These are phyloP conservation scores for Chrysoporthe puriensis DNA, from an alignment of 2,329 filamentous ascomycete genomes.

Conservation along the genomic window DNA sequence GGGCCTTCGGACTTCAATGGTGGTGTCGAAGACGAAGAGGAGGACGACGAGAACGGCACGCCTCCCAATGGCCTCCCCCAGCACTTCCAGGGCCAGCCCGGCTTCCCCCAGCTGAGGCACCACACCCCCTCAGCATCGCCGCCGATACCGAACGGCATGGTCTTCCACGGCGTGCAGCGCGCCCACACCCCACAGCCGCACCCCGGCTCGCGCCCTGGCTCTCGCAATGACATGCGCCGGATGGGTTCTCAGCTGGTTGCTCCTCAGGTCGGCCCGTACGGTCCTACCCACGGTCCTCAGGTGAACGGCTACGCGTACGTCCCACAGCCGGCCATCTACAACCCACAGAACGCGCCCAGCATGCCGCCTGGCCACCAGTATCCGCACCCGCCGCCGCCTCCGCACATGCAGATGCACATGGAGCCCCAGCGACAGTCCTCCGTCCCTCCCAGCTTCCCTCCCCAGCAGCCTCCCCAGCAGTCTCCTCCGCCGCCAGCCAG, in stretches of 20 bases:
- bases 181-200: slow-evolving; percentile 83
- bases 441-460: slow-evolving; percentile 67
- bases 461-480: slow-evolving; percentile 61
- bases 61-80: slow-evolving; percentile 73
- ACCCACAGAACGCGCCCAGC: slow-evolving; percentile 58
- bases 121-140: slow-evolving; percentile 85
- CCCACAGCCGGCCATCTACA: slow-evolving; percentile 84
- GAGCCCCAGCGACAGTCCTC: slow-evolving; percentile 71
- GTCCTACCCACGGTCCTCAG: slow-evolving; percentile 36
- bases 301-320: slow-evolving; percentile 81
- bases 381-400: slow-evolving; percentile 42
- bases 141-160: slow-evolving; percentile 78
- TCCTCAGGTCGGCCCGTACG: slow-evolving; percentile 63
- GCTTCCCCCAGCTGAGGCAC: slow-evolving; percentile 82
- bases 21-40: slow-evolving; percentile 83
- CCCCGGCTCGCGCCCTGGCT: slow-evolving; percentile 74
- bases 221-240: slow-evolving; percentile 77
- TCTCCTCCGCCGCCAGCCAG: slow-evolving; percentile 53
- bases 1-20: slow-evolving; percentile 90
- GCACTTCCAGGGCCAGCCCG: slow-evolving; percentile 68
- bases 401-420: slow-evolving; percentile 69
- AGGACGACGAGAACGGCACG: slow-evolving; percentile 74
- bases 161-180: slow-evolving; percentile 62
- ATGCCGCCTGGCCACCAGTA: slow-evolving; percentile 47
- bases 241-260: slow-evolving; percentile 74